Evolutionary conservation across 768 basidiomycete genomes (phyloP), one percentile per base, ranked within the genome.

Genomic region (Trametopsis cervina): DNA sequence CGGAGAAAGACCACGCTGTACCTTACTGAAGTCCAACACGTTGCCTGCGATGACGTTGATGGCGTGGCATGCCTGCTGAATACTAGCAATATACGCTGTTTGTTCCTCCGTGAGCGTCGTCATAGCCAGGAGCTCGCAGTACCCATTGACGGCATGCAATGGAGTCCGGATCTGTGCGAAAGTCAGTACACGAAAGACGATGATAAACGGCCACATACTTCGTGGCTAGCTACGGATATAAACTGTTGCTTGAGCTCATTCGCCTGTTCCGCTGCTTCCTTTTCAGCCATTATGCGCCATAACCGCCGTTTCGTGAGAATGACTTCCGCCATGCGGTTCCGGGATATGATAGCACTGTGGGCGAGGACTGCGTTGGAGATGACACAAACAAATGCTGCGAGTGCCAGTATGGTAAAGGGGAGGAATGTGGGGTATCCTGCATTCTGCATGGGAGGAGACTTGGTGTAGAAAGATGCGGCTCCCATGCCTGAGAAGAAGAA

Each of bases 281-380:
- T 63, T 51, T 63, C 61, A 4, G 61, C 61, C 61, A 63, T 63
- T 44, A 60, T 60, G 2, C 61, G 54, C 61, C 59, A 60, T 4
- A 60, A 40, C 7, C 59, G 46, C 1, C 61, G 49, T 46, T 57
- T 60, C 17, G 61, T 63, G 21, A 60, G 46, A 27, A 60, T 59
- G 38, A 59, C 55, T 46, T 63, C 61, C 27, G 59, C 61, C 59
- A 63, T 60, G 15, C 55, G 53, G 37, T 63, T 63, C 25, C 61
- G 54, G 2, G 61, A 57, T 6, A 50, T 51, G 18, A 60, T 59
- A 4, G 61, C 61, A 17, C 29, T 52, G 25, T 63, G 56, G 9
- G 61, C 61, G 3, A 63, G 55, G 4, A 60, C 51, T 1, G 57
- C 58, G 42, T 60, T 63, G 4, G 59, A 59, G 35, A 60, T 50